Percentiles rank a stretch among this genome's conserved stretches.
Conservation (phyloP, 768 basidiomycete species). For the Boletus vermiculosoides region DNA sequence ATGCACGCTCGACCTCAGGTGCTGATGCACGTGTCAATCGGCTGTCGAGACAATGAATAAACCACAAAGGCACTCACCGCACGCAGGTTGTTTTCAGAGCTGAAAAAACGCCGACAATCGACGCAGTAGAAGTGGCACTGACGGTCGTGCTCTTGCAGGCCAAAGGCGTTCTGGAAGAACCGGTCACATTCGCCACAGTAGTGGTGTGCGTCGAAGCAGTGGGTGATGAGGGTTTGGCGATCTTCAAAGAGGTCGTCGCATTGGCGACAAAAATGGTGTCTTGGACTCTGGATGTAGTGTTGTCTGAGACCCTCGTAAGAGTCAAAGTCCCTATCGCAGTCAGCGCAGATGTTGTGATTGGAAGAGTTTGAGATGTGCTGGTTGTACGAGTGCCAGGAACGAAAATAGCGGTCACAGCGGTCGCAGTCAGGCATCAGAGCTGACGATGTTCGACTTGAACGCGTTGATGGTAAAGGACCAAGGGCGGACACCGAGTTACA, state of each 20-base stretch:
- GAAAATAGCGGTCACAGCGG: conserved; percentile 42
- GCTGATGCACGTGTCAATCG: conserved; percentile 29
- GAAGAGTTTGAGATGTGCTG: conserved; percentile 39
- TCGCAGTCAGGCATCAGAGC: conserved; percentile 36
- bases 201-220: conserved; percentile 41
- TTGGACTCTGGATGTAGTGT: conserved; percentile 51
- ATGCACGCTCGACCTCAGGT: conserved; percentile 56
- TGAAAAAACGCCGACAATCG: conserved; percentile 45
- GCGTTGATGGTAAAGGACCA: neutral
- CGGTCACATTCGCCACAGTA: conserved; percentile 44
- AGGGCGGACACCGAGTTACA: neutral
- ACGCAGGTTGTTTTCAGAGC: conserved; percentile 16
- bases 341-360: conserved; percentile 44
- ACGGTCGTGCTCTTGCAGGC: conserved; percentile 48
- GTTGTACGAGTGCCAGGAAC: conserved; percentile 21
- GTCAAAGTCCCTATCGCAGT: conserved; percentile 48
- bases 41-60: neutral
- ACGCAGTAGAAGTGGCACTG: conserved; percentile 46
- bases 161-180: conserved; percentile 40
- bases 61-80: conserved; percentile 4
- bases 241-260: conserved; percentile 50
- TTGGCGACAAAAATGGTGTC: conserved; percentile 51
- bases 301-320: conserved; percentile 39
- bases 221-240: conserved; percentile 35
- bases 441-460: neutral